A percentile compares a stretch with the other conserved stretches of the same genome.
Conservation (phyloP, 805 yeast species). For the Lipomyces japonicus region DNA sequence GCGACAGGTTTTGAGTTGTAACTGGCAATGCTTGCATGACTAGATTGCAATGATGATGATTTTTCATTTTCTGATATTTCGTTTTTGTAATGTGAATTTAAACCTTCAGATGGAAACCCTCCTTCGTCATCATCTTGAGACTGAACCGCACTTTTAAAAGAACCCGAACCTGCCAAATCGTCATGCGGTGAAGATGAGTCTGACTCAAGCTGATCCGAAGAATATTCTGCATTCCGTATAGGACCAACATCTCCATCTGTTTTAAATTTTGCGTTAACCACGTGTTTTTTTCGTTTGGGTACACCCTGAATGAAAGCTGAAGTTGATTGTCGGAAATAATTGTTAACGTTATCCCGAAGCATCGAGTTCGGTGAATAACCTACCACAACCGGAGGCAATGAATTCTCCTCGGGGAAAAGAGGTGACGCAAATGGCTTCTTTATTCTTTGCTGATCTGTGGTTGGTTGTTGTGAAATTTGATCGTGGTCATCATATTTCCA, state of each 20-base stretch:
- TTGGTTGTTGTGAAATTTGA: constrained; percentile 27
- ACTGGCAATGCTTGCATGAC: no score
- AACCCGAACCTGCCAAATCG: neutral
- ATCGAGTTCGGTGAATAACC: constrained; percentile 1
- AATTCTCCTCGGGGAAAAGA: constrained; percentile 23
- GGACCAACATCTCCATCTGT: constrained; percentile 7
- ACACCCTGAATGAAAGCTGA: constrained; percentile 1
- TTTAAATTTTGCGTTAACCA: constrained; percentile 12
- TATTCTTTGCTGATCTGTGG: constrained; percentile 7
- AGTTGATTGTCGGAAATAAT: neutral
- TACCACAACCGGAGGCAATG: constrained; percentile 17
- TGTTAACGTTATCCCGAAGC: constrained; percentile 17
- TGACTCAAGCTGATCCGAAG: neutral
- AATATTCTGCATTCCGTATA: neutral
- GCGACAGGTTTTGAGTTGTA: neutral
- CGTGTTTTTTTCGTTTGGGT: constrained; percentile 12
- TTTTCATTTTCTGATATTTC: no score
- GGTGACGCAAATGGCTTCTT: constrained; percentile 17
- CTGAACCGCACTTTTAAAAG: constrained; percentile 15
- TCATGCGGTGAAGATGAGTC: constrained; percentile 5
- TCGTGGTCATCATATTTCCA: constrained; percentile 28
- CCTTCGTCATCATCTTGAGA: neutral
- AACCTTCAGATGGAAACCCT: no score
- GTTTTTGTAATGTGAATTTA: no score
- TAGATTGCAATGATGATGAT: no score